These are phyloP conservation scores for Ganoderma boninense DNA, from an alignment of 1,284 basidiomycete species.

Conservation along the genomic window DNA sequence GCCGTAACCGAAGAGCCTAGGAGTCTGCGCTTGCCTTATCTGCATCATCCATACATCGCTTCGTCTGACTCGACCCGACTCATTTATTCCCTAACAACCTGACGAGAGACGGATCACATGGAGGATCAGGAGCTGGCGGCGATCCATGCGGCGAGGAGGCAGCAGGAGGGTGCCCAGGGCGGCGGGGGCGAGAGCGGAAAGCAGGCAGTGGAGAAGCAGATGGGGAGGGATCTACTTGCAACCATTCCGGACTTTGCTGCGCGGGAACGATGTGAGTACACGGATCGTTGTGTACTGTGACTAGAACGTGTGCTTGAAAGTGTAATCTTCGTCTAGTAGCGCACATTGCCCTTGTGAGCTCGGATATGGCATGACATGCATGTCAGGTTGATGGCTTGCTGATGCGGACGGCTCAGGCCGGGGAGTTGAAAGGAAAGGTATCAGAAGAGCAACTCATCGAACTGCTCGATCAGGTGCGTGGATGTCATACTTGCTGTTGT, in stretches of 20 bases:
- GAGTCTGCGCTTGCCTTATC: not conserved
- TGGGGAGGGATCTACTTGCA: slow-evolving; percentile 84
- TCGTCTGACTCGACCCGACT: slow-evolving; percentile 2
- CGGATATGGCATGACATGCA: slow-evolving; percentile 72
- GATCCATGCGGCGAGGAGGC: slow-evolving; percentile 53
- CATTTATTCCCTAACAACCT: slow-evolving; percentile 31
- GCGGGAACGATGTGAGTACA: slow-evolving; percentile 86
- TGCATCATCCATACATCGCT: not conserved
- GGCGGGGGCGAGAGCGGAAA: slow-evolving; percentile 65
- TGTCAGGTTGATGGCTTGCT: slow-evolving; percentile 86
- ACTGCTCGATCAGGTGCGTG: slow-evolving; percentile 87
- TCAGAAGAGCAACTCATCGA: slow-evolving; percentile 92
- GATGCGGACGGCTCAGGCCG: slow-evolving; percentile 90
- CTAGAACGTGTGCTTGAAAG: too few relatives aligned
- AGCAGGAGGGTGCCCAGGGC: slow-evolving; percentile 29
- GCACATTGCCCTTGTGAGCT: slow-evolving; percentile 92
- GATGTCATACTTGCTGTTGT: not conserved
- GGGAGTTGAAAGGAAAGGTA: slow-evolving; percentile 82
- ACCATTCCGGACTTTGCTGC: slow-evolving; percentile 89
- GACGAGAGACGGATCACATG: slow-evolving; percentile 15
- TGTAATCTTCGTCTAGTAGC: slow-evolving; percentile 57
- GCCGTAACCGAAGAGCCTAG: not conserved
- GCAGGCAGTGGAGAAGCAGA: slow-evolving; percentile 74
- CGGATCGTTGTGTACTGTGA: slow-evolving; percentile 6
- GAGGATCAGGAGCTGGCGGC: slow-evolving; percentile 53